These are phyloP conservation scores for Phytophthora litchii DNA, from an alignment of 352 stramenopile species.

Conservation along the genomic window DNA sequence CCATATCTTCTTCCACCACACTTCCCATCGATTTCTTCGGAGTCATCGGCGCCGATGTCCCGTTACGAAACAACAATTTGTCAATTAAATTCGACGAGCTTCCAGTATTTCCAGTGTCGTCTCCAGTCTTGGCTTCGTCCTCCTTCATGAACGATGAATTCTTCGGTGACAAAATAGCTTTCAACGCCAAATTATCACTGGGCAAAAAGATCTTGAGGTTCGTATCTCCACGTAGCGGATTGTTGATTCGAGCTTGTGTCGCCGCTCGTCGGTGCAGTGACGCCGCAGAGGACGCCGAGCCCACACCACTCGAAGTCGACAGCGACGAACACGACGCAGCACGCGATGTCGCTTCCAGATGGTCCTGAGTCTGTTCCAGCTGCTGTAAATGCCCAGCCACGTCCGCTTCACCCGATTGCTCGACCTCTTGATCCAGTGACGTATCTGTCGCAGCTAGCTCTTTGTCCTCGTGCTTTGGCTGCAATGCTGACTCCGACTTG, in stretches of 20 bases:
- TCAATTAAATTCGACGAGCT: conserved; percentile 38
- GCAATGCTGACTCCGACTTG: conserved; percentile 15
- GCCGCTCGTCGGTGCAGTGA: conserved; percentile 17
- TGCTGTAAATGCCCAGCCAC: conserved; percentile 12
- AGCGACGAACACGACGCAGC: conserved; percentile 34
- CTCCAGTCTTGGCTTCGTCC: background rate
- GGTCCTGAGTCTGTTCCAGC: conserved; percentile 1
- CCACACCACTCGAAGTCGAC: conserved; percentile 11
- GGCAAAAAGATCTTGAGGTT: conserved; percentile 62
- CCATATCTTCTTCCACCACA: conserved; percentile 55
- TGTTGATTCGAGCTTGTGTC: conserved; percentile 7
- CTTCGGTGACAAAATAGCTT: conserved; percentile 58
- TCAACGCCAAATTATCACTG: conserved; percentile 56
- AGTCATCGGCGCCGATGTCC: background rate
- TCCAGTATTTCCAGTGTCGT: background rate
- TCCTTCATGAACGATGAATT: conserved; percentile 9
- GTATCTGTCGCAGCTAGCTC: conserved; percentile 31
- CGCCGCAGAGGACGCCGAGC: conserved; percentile 8
- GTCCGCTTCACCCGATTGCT: conserved; percentile 1
- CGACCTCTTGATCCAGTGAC: conserved; percentile 19
- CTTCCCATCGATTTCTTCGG: conserved; percentile 41
- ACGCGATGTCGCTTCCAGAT: conserved; percentile 17
- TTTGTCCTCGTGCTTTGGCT: conserved; percentile 21
- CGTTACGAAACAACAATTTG: conserved; percentile 46
- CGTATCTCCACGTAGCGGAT: conserved; percentile 34